These are phyloP conservation scores for Vickermania ingenoplastis DNA, from an alignment of 208 protist species.

Conservation along the genomic window DNA sequence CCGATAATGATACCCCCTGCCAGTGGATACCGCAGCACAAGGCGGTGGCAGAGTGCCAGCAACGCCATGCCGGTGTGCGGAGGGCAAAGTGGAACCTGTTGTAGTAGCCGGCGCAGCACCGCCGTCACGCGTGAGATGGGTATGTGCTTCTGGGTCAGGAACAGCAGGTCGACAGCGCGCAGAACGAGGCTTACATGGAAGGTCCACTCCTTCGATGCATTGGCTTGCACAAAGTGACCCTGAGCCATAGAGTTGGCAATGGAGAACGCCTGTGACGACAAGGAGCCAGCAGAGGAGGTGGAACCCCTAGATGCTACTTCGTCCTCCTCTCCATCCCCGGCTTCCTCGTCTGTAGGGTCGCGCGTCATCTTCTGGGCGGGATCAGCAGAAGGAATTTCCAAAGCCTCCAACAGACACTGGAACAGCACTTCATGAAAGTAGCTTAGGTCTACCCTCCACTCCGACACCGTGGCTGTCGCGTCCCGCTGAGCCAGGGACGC, in stretches of 20 bases:
- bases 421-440: conserved; percentile 90
- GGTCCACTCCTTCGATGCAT: conserved; percentile 79
- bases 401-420: conserved; percentile 69
- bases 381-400: conserved; percentile 47
- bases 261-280: conserved; percentile 88
- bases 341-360: conserved; percentile 20
- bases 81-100: conserved; percentile 50
- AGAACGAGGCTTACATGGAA: conserved; percentile 83
- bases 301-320: conserved; percentile 75
- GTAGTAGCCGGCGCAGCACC: conserved; percentile 73
- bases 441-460: conserved; percentile 89
- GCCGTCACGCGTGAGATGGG: conserved; percentile 75
- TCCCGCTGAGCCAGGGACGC: conserved; percentile 82
- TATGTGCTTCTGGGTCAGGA: conserved; percentile 87
- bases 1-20: conserved; percentile 73
- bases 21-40: conserved; percentile 75
- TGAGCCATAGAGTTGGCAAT: conserved; percentile 87
- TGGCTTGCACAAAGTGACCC: conserved; percentile 67
- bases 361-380: conserved; percentile 52
- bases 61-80: conserved; percentile 81
- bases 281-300: conserved; percentile 73
- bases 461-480: conserved; percentile 56
- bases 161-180: conserved; percentile 79
- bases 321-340: conserved; percentile 33
- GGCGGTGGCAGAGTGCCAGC: conserved; percentile 68